Percentiles rank a stretch among this genome's conserved stretches.
Evolutionary conservation across 2,329 filamentous ascomycete genomes (phyloP).

Genomic region (Phyllosticta citriasiana): DNA sequence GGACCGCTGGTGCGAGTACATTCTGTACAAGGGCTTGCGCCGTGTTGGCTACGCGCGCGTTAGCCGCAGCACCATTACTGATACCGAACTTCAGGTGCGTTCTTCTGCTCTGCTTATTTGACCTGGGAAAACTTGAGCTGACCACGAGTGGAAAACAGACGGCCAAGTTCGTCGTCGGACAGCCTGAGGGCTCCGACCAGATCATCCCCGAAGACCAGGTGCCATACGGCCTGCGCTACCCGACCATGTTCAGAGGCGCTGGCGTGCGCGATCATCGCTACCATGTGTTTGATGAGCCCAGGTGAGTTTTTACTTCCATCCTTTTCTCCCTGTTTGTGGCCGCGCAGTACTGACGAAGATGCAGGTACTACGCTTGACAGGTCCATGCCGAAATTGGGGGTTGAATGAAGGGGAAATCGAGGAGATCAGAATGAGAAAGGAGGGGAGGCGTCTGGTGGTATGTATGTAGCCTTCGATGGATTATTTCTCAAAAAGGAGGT

Average conservation of each 20-base stretch:
- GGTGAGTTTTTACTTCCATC: neutral
- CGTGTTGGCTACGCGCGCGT: constrained; percentile 84
- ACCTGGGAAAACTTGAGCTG: no score
- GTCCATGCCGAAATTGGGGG: neutral
- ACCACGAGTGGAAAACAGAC: constrained; percentile 36
- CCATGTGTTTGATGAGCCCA: constrained; percentile 78
- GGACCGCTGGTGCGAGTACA: constrained; percentile 99
- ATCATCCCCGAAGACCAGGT: constrained; percentile 65
- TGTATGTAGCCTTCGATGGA: no score
- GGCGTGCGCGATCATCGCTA: constrained; percentile 85
- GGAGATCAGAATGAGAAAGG: neutral
- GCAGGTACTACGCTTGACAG: neutral
- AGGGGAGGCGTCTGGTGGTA: neutral
- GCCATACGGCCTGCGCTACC: constrained; percentile 71
- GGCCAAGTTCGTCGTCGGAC: constrained; percentile 83
- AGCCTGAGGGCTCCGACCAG: constrained; percentile 53
- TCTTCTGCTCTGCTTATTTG: no score
- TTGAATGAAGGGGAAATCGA: neutral
- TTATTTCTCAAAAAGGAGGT: neutral
- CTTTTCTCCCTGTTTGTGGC: neutral
- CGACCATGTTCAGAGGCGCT: constrained; percentile 69
- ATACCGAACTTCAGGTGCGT: constrained; percentile 83
- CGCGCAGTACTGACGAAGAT: no score
- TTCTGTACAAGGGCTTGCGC: constrained; percentile 81
- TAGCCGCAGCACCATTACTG: constrained; percentile 82